Percentiles rank a stretch among this genome's conserved stretches.
Evolutionary conservation across 164 flowering plant species (phyloP).

Genomic region (Nymphaea thermarum): DNA sequence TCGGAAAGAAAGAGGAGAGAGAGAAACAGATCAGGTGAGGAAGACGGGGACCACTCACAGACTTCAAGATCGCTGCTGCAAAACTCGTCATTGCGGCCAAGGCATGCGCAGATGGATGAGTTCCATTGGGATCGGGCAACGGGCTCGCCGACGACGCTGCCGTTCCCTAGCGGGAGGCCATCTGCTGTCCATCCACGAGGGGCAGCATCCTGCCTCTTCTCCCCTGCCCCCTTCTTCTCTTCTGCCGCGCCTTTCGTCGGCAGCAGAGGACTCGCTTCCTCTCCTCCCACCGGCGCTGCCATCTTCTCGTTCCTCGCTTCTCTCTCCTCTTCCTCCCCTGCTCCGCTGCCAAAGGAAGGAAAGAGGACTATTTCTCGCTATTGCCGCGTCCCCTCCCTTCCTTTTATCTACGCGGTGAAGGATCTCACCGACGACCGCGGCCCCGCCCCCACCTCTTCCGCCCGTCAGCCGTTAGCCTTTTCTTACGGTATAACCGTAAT

Average conservation of each 20-base stretch:
- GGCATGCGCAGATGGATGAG: constrained; percentile 58
- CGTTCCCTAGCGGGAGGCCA: constrained; percentile 57
- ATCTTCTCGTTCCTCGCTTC: not conserved
- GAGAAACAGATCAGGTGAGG: not conserved
- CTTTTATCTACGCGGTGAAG: too few species aligned
- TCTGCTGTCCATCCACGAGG: constrained; percentile 54
- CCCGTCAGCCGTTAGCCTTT: too few species aligned
- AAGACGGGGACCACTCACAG: constrained; percentile 39
- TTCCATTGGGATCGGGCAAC: constrained; percentile 51
- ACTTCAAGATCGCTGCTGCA: constrained; percentile 98
- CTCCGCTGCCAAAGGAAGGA: not conserved
- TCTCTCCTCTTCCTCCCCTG: not conserved
- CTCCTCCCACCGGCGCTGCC: not conserved
- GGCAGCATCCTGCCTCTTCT: not conserved
- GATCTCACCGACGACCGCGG: too few species aligned
- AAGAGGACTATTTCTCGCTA: not conserved
- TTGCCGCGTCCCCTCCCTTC: too few species aligned
- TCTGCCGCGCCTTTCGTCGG: not conserved
- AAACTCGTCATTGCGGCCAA: constrained; percentile 79
- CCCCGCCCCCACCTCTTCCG: too few species aligned
- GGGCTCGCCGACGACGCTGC: constrained; percentile 66
- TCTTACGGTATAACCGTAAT: too few species aligned
- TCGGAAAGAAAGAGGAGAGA: too few species aligned
- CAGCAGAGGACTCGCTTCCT: not conserved
- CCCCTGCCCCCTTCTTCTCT: constrained; percentile 1